Percentiles rank a stretch among this genome's conserved stretches.
These are phyloP conservation scores for Grifola frondosa DNA, from an alignment of 1,284 basidiomycete genomes.

Conservation along the genomic window DNA sequence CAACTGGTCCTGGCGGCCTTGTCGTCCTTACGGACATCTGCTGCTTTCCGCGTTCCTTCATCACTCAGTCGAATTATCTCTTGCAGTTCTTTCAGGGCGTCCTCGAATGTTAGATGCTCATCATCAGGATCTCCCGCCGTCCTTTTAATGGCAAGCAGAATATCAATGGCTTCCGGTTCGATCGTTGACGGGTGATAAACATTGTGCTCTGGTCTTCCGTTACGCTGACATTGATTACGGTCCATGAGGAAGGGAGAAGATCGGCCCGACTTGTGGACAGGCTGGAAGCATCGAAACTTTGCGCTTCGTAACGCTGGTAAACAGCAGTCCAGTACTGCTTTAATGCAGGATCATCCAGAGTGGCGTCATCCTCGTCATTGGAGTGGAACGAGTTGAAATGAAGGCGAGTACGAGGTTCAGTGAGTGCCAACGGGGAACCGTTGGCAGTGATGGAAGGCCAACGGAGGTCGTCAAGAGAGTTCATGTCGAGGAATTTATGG, in stretches of 20 bases:
- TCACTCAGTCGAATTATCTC: constrained; percentile 82
- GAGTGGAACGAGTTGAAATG: constrained; percentile 26
- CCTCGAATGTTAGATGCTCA: constrained; percentile 75
- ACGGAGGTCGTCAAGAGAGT: constrained; percentile 53
- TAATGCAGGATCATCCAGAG: constrained; percentile 36
- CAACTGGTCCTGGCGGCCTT: constrained; percentile 69
- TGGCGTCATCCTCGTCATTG: constrained; percentile 37
- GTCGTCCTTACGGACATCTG: constrained; percentile 64
- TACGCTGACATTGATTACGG: constrained; percentile 81
- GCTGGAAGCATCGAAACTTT: constrained; percentile 40
- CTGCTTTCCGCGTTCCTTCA: constrained; percentile 73
- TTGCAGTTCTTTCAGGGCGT: constrained; percentile 71
- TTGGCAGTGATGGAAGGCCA: constrained; percentile 61
- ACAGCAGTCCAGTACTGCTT: constrained; percentile 64
- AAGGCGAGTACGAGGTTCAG: constrained; percentile 23
- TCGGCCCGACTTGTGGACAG: constrained; percentile 40
- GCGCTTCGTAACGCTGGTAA: constrained; percentile 50
- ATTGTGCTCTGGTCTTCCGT: constrained; percentile 82
- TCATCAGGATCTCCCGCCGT: constrained; percentile 75
- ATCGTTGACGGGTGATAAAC: constrained; percentile 80
- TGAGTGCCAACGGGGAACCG: constrained; percentile 40
- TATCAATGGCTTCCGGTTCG: constrained; percentile 64
- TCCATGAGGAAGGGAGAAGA: constrained; percentile 78
- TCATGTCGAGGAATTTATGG: constrained; percentile 55
- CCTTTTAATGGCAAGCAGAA: constrained; percentile 90